Conservation (phyloP, 2,329 filamentous ascomycete species). For the Nannizziopsis arthrosporioides region DNA sequence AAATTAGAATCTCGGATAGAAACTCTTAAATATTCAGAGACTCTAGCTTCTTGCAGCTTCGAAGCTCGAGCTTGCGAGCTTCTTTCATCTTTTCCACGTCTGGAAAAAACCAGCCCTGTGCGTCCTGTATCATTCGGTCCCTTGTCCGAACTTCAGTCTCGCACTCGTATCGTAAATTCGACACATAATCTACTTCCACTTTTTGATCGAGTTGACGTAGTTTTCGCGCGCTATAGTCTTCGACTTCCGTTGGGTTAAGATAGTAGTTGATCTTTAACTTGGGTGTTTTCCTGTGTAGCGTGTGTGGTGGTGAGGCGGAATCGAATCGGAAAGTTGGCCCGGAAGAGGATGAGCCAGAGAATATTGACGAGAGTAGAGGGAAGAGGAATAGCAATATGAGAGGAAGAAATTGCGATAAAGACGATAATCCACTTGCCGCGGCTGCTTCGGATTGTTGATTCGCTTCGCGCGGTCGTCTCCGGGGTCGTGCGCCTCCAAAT, state of each 20-base stretch:
- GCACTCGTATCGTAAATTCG: constrained; percentile 57
- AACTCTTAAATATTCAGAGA: constrained; percentile 11
- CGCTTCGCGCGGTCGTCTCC: constrained; percentile 59
- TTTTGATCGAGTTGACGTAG: constrained; percentile 62
- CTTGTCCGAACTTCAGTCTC: constrained; percentile 57
- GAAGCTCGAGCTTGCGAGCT: constrained; percentile 52
- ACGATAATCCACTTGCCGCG: constrained; percentile 42
- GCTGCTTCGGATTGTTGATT: constrained; percentile 42
- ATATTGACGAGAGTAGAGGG: constrained; percentile 69
- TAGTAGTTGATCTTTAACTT: constrained; percentile 70
- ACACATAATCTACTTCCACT: constrained; percentile 64
- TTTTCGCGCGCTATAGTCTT: constrained; percentile 56
- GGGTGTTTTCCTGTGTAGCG: constrained; percentile 58
- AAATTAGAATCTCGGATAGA: neutral
- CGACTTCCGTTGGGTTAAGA: constrained; percentile 66
- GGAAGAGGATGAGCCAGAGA: constrained; percentile 46
- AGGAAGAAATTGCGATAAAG: constrained; percentile 65
- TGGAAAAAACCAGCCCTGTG: constrained; percentile 76
- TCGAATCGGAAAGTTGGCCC: constrained; percentile 70
- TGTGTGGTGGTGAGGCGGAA: constrained; percentile 56
- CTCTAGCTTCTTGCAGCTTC: constrained; percentile 47
- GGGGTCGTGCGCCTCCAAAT: constrained; percentile 70
- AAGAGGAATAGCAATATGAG: constrained; percentile 82
- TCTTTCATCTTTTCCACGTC: constrained; percentile 67
- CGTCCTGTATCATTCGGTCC: constrained; percentile 60